Evolutionary conservation across 2,329 filamentous ascomycete species (phyloP), one percentile per base, ranked within the genome.

Genomic region (Ceratocystis cacaofunesta): DNA sequence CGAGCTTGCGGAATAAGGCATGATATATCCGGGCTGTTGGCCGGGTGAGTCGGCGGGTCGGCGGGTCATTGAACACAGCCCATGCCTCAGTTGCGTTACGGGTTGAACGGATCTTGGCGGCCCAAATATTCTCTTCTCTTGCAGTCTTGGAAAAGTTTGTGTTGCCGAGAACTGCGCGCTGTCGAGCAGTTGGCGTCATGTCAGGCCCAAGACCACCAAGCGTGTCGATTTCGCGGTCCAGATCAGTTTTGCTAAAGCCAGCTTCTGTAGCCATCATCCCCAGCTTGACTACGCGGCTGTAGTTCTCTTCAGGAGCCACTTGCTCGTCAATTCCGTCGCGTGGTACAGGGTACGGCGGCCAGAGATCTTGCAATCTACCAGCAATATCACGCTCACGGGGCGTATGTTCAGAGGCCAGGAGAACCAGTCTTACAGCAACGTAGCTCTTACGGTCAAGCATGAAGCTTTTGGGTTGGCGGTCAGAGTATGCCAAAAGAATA

Each of bases 31-130:
- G 69, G 3, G 70, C 66, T 2, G 74, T 75, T 2, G 79, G 78
- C 32, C 69, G 70, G n/a, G 48, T 63, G 66, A 73, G 69, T 15
- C 69, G 74, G 28, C 70, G 67, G 46, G 68, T 67, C 1, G 75
- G 76, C 0, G 76, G 76, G 67, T 71, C 71, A 66, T 75, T 75
- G 66, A 82, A 79, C 55, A 76, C 73, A 4, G 75, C 76, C 84
- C 84, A 87, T 3, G 84, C 84, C 70, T 87, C 84, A 66, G 81
- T 77, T 0, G 79, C 75, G 69, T 86, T 85, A 28, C 84, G 78
- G 4, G 84, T 86, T 0, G 84, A 79, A 68, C 76, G 77, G 50
- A 87, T 78, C 32, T 77, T 79, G 66, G 80, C 79, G 44, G 81
- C 81, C 84, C 84, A 87, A 0, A 70, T 30, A 10, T 66, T 62